phyloP scores from a whole-genome alignment of 371 early-diverging fungal genomes.

The Phascolomyces articulosus region DNA sequence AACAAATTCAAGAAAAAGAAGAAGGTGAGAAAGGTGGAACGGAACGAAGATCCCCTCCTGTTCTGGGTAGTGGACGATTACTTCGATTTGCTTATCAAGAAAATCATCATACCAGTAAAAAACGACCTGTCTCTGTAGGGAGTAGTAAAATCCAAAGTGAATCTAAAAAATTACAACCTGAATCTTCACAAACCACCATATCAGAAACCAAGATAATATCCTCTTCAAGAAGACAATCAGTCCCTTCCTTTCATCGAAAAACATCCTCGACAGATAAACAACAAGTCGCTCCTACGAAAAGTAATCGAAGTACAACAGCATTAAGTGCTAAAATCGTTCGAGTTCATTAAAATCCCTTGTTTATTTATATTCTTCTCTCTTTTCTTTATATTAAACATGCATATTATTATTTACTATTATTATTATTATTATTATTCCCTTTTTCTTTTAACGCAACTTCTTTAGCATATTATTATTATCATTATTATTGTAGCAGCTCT shows the following conservation, averaged over 20 bases:
- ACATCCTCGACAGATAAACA: neutral
- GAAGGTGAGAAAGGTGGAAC: neutral
- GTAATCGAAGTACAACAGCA: neutral
- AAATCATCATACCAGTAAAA: constrained; percentile 12
- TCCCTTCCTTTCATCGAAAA: neutral
- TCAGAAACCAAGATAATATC: neutral
- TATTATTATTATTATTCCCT: no score
- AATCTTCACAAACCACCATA: constrained; percentile 10
- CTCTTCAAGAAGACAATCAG: neutral
- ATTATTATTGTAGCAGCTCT: no score
- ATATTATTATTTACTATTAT: neutral
- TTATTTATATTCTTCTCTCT: no score
- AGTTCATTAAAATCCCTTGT: neutral
- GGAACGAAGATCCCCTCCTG: neutral
- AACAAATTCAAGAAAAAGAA: constrained; percentile 17
- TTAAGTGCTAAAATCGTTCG: neutral
- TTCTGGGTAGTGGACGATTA: constrained; percentile 1
- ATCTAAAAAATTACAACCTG: constrained; percentile 11
- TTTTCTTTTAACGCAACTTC: no score
- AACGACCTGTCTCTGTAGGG: constrained; percentile 28
- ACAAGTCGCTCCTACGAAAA: neutral
- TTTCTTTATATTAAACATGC: neutral
- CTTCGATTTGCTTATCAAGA: constrained; percentile 6
- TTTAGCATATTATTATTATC: no score
- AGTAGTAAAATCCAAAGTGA: constrained; percentile 2